Conservation (phyloP, 2,329 filamentous ascomycete species). For the Penicillium expansum region DNA sequence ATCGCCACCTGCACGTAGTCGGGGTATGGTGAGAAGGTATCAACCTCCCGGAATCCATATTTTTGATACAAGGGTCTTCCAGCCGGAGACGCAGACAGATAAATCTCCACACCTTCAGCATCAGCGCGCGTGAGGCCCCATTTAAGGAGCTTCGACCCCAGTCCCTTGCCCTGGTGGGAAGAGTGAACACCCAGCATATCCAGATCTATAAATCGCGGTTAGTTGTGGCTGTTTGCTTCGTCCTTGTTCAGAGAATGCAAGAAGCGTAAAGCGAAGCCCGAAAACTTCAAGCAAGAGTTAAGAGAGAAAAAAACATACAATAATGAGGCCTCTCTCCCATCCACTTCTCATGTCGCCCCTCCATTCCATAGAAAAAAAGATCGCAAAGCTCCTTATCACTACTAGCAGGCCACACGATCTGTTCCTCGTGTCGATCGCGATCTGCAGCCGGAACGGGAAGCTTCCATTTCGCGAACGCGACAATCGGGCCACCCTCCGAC, state of each 20-base stretch:
- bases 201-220: conserved; percentile 19
- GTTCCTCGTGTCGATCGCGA: conserved; percentile 7
- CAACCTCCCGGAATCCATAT: conserved; percentile 36
- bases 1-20: conserved; percentile 17
- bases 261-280: not conserved
- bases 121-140: conserved; percentile 40
- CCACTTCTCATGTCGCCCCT: conserved; percentile 8
- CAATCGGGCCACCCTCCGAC: conserved; percentile 10
- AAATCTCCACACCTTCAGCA: conserved; percentile 34
- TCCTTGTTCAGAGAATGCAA: not conserved
- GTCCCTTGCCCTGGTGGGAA: conserved; percentile 21
- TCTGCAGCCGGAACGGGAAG: conserved; percentile 10
- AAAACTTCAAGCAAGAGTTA: not conserved
- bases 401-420: conserved; percentile 14
- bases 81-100: conserved; percentile 35
- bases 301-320: conserved; percentile 19
- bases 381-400: conserved; percentile 21
- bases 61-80: conserved; percentile 41
- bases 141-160: conserved; percentile 32
- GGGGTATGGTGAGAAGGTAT: conserved; percentile 15
- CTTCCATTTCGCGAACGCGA: conserved; percentile 29
- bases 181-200: conserved; percentile 28
- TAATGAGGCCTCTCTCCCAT: conserved; percentile 26
- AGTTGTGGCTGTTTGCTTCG: not conserved
- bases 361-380: conserved; percentile 22